phyloP scores from a whole-genome alignment of 2,329 filamentous ascomycete species.

The Knoxdaviesia capensis region DNA sequence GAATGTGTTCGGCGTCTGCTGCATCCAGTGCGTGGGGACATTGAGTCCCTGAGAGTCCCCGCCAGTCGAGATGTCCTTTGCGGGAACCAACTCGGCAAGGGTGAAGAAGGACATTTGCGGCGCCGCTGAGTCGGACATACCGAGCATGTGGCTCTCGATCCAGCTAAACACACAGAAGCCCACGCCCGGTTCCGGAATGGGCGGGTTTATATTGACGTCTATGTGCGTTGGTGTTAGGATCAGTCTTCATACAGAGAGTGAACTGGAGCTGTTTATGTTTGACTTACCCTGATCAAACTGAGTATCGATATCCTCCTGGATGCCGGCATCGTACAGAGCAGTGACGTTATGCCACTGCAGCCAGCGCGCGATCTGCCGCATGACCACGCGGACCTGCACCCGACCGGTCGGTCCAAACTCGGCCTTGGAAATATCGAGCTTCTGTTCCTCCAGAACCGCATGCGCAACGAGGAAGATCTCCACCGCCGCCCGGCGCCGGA shows the following conservation, averaged over 20 bases:
- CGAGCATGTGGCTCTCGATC: too few relatives aligned
- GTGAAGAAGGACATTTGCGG: too few relatives aligned
- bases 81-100: too few relatives aligned
- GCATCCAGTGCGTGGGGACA: too few relatives aligned
- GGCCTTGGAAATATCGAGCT: conserved; percentile 43
- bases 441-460: conserved; percentile 74
- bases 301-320: conserved; percentile 24
- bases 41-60: too few relatives aligned
- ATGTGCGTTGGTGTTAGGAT: too few relatives aligned
- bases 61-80: too few relatives aligned
- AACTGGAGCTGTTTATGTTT: not conserved
- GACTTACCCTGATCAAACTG: conserved; percentile 19
- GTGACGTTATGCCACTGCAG: conserved; percentile 44
- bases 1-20: conserved; percentile 40
- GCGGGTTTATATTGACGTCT: conserved; percentile 14
- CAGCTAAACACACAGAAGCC: conserved; percentile 7
- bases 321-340: conserved; percentile 27
- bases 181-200: conserved; percentile 13
- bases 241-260: not conserved
- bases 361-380: conserved; percentile 70
- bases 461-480: conserved; percentile 37
- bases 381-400: conserved; percentile 43
- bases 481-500: too few relatives aligned
- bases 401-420: conserved; percentile 22
- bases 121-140: too few relatives aligned